phyloP scores from a whole-genome alignment of 345 rosid genomes.

The Bruguiera parviflora region DNA sequence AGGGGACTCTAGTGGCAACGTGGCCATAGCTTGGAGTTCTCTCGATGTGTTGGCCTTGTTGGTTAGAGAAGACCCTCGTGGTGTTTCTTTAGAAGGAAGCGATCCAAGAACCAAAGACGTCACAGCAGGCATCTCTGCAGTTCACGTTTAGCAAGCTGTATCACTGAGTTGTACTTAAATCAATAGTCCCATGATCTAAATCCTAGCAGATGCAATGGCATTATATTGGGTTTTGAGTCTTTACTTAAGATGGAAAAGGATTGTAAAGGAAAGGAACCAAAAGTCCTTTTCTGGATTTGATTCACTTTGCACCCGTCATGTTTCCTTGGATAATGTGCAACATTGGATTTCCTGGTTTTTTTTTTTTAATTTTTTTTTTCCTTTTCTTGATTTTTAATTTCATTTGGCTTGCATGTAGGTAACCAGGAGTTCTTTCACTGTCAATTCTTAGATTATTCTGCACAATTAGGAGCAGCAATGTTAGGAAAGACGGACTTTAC shows the following conservation, averaged over 20 bases:
- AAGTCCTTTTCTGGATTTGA: too few relatives aligned
- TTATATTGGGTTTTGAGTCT: neutral
- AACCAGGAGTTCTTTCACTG: too few relatives aligned
- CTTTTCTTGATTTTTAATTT: too few relatives aligned
- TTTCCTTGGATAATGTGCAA: neutral
- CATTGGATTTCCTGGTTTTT: neutral
- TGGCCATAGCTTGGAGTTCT: slow-evolving; percentile 68
- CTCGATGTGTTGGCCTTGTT: slow-evolving; percentile 70
- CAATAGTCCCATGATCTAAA: neutral
- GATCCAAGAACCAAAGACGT: slow-evolving; percentile 69
- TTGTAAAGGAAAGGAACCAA: neutral
- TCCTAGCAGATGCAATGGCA: neutral
- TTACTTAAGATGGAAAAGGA: slow-evolving; percentile 5
- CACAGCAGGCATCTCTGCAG: slow-evolving; percentile 53
- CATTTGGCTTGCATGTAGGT: too few relatives aligned
- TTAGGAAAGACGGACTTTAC: too few relatives aligned
- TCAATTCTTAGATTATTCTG: too few relatives aligned
- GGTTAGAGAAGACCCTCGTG: slow-evolving; percentile 87
- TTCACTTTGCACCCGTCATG: neutral
- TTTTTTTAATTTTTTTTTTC: too few relatives aligned
- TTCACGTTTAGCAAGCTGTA: slow-evolving; percentile 42
- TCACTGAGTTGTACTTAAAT: slow-evolving; percentile 3
- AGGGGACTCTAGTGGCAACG: slow-evolving; percentile 38
- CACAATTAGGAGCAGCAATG: too few relatives aligned
- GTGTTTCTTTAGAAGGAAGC: slow-evolving; percentile 70